Evolutionary conservation across 805 yeast species (phyloP), one percentile per base, ranked within the genome.

Genomic region (Wickerhamomyces sydowiorum): DNA sequence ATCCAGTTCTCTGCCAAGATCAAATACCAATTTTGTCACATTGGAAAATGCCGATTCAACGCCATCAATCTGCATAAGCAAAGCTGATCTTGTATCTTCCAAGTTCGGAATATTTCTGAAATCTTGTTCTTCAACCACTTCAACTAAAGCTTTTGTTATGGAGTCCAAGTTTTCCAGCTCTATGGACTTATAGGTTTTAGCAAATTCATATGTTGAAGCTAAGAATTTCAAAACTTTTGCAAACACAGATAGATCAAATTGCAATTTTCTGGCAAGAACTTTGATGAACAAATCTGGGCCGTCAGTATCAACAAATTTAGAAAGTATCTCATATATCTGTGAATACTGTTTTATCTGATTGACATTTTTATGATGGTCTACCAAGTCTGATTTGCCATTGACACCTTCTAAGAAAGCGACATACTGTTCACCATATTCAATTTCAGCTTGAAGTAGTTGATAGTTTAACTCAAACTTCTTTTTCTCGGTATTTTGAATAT

Each of bases 41-140:
- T 36, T 21, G 4, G 47, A 41, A 10, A 42, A 32, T 4, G 35
- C 4, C 3, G 17, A 32, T 4, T 4, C 15, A 3, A 32, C 17
- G 13, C 13, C 10, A 20, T 18, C 7, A n/a, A 32, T 7, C 7
- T 20, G 23, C 3, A 4, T 8, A 9, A 32, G 5, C 15, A 32
- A 12, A 3, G 5, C 4, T 4, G 20, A 14, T 15, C 21, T 10
- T 7, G 39, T 2, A 2, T 33, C 42, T 1, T 35, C 19, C 9
- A 42, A 17, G 30, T 36, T 21, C 4, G 48, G 46, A 7, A 42
- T 5, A n/a, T 30, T 28, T 23, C 40, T 37, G 10, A 39, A 41
- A 10, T 45, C 46, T 23, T 44, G 42, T 22, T 49, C 52, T 18
- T 43, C 39, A 7, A 44, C 33, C 5, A 34, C 4, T 2, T 38